A percentile compares a stretch with the other conserved stretches of the same genome.
phyloP scores from a whole-genome alignment of 2,329 filamentous ascomycete genomes.

The Pseudopyricularia javanii region DNA sequence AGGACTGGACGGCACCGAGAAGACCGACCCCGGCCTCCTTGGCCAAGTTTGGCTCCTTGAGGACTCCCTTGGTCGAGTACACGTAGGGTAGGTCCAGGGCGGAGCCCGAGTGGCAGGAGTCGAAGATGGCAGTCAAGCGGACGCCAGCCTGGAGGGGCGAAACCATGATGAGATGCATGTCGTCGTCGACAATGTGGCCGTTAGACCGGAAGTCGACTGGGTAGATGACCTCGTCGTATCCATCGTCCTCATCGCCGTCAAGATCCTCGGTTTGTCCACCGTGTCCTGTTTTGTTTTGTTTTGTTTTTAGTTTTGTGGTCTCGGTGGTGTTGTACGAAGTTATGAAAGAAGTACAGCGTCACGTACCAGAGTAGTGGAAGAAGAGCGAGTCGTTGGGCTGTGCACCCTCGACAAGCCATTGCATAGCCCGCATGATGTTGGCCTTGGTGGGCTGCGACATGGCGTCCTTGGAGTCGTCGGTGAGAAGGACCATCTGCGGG shows the following conservation, averaged over 20 bases:
- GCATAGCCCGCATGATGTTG: slow-evolving; percentile 64
- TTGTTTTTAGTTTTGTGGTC: background rate
- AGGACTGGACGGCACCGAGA: slow-evolving; percentile 61
- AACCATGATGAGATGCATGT: slow-evolving; percentile 71
- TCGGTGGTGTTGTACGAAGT: too few species aligned
- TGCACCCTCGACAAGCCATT: slow-evolving; percentile 62
- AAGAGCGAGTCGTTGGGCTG: slow-evolving; percentile 66
- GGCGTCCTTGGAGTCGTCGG: slow-evolving; percentile 60
- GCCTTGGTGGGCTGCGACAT: slow-evolving; percentile 62
- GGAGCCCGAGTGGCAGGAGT: slow-evolving; percentile 70
- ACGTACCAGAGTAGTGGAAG: slow-evolving; percentile 59
- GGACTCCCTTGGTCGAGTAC: slow-evolving; percentile 67
- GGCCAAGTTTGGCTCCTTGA: slow-evolving; percentile 72
- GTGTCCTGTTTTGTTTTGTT: slow-evolving; percentile 38
- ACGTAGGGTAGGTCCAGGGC: slow-evolving; percentile 68
- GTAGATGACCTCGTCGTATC: slow-evolving; percentile 69
- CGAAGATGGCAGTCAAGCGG: slow-evolving; percentile 70
- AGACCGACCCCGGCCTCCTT: slow-evolving; percentile 67
- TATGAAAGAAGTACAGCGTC: background rate
- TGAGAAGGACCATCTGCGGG: slow-evolving; percentile 55
- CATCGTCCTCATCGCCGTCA: slow-evolving; percentile 68
- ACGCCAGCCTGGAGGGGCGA: slow-evolving; percentile 68
- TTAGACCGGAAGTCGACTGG: slow-evolving; percentile 58
- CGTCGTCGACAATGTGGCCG: slow-evolving; percentile 68
- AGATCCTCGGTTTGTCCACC: slow-evolving; percentile 63